Percentiles rank a stretch among this genome's conserved stretches.
Conservation (phyloP, 352 stramenopile species). For the Phytophthora pseudosyringae region DNA sequence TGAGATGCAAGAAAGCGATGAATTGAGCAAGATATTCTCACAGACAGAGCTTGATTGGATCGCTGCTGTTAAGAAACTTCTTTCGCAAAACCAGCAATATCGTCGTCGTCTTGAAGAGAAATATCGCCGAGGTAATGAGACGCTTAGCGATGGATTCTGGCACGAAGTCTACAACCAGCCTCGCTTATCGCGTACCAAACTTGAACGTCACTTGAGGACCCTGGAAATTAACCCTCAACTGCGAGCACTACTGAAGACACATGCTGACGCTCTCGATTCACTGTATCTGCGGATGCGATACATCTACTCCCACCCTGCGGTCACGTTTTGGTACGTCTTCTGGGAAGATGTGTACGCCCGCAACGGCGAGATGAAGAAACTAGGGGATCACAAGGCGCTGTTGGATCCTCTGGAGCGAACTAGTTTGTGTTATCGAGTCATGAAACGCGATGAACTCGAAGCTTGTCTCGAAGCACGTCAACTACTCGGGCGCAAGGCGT, state of each 20-base stretch:
- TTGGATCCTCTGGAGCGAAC: too few relatives aligned
- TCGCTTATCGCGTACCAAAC: constrained; percentile 16
- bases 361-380: constrained; percentile 42
- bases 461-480: too few relatives aligned
- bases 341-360: constrained; percentile 52
- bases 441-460: too few relatives aligned
- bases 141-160: constrained; percentile 53
- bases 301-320: constrained; percentile 37
- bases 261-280: constrained; percentile 36
- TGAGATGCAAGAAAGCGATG: constrained; percentile 39
- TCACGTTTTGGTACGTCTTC: constrained; percentile 57
- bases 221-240: constrained; percentile 39
- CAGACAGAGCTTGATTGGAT: constrained; percentile 31
- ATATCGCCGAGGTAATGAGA: constrained; percentile 28
- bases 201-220: constrained; percentile 34
- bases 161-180: constrained; percentile 55
- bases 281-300: constrained; percentile 42
- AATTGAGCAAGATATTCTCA: constrained; percentile 30
- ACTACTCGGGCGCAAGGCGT: too few relatives aligned
- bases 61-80: constrained; percentile 17
- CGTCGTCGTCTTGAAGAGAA: constrained; percentile 29
- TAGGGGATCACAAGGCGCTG: too few relatives aligned
- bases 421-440: too few relatives aligned
- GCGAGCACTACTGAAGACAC: constrained; percentile 16
- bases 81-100: constrained; percentile 31